A percentile compares a stretch with the other conserved stretches of the same genome.
These are phyloP conservation scores for Skeletonema potamos DNA, from an alignment of 108 stramenopile genomes.

Conservation along the genomic window DNA sequence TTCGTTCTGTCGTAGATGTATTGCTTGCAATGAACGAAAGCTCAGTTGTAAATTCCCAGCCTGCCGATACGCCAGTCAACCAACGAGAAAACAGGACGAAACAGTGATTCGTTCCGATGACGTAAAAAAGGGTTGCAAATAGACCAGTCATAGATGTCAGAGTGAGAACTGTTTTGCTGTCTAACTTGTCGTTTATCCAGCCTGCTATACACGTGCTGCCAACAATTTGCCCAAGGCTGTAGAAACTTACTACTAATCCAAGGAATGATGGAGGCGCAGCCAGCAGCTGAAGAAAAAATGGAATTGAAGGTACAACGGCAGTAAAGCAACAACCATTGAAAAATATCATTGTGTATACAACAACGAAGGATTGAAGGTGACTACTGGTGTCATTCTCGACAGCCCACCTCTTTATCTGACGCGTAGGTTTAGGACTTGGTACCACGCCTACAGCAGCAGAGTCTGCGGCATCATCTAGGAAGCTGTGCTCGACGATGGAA, in stretches of 20 bases:
- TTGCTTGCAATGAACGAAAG: constrained; percentile 8
- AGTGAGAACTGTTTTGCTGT: constrained; percentile 12
- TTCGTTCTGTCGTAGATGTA: constrained; percentile 11
- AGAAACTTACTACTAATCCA: background rate
- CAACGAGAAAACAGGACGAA: background rate
- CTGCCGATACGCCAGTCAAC: constrained; percentile 17
- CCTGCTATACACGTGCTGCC: constrained; percentile 3
- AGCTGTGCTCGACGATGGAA: constrained; percentile 1
- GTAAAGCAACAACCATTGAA: constrained; percentile 11
- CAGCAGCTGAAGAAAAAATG: background rate
- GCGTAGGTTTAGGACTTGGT: background rate
- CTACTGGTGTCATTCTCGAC: background rate
- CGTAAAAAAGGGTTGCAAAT: background rate
- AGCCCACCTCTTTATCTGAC: background rate
- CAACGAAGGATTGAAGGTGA: background rate
- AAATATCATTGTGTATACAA: constrained; percentile 4
- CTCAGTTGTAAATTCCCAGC: constrained; percentile 21
- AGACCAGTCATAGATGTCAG: constrained; percentile 7
- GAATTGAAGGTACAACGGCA: constrained; percentile 1
- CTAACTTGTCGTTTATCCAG: constrained; percentile 1
- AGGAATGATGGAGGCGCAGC: constrained; percentile 1
- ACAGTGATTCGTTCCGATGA: background rate
- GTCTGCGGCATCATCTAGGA: background rate
- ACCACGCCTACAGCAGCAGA: background rate
- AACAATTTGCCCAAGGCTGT: background rate